Conservation (phyloP, 2,329 filamentous ascomycete genomes). For the Colletotrichum sp. region DNA sequence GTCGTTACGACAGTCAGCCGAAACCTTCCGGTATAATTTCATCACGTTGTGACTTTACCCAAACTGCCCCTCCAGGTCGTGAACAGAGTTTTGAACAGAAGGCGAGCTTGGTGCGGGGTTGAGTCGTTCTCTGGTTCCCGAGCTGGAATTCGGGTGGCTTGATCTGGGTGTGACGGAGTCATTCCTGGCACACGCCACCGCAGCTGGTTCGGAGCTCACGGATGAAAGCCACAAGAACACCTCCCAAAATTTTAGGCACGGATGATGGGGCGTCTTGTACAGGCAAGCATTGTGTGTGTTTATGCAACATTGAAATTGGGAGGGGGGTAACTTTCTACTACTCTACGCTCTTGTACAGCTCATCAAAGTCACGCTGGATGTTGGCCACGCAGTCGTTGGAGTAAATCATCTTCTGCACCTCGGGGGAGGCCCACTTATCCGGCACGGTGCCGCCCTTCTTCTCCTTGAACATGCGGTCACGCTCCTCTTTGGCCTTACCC, state of each 20-base stretch:
- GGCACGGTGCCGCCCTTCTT: slow-evolving; percentile 59
- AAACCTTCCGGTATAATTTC: slow-evolving; percentile 12
- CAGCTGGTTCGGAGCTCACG: slow-evolving; percentile 5
- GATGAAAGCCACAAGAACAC: slow-evolving; percentile 9
- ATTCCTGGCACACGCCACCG: neutral
- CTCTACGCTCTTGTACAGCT: slow-evolving; percentile 42
- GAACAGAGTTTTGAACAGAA: neutral
- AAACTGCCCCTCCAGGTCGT: neutral
- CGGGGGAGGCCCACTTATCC: slow-evolving; percentile 75
- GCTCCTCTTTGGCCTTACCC: slow-evolving; percentile 62
- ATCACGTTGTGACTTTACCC: neutral
- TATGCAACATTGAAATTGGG: neutral
- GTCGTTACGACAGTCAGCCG: neutral
- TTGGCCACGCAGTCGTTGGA: slow-evolving; percentile 65
- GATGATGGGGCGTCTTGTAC: neutral
- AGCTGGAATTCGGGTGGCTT: neutral
- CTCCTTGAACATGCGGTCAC: slow-evolving; percentile 60
- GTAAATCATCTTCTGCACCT: slow-evolving; percentile 72
- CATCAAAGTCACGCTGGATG: slow-evolving; percentile 56
- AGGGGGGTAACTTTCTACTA: slow-evolving; percentile 11
- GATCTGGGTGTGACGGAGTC: neutral
- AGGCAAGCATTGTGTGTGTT: neutral
- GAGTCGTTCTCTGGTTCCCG: neutral
- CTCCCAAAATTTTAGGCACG: neutral
- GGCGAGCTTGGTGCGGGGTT: neutral